Evolutionary conservation across 1,139 yeast genomes (phyloP).

Genomic region (Diutina pseudorugosa): DNA sequence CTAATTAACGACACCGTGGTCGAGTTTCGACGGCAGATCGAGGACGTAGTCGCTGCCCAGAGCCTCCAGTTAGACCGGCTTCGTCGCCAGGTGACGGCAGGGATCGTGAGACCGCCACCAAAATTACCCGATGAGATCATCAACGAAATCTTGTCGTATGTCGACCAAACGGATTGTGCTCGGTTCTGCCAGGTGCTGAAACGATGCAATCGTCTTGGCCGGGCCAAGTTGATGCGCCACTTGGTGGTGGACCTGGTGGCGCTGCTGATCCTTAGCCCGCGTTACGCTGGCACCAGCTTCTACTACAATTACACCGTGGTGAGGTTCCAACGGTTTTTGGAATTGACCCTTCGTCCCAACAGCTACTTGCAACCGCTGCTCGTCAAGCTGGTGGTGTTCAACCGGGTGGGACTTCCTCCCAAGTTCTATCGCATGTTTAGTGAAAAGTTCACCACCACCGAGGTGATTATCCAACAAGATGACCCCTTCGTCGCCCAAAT

Average conservation of each 20-base stretch:
- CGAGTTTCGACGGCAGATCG: neutral
- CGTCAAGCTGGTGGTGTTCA: neutral
- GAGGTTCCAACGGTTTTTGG: neutral
- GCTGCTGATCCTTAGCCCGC: neutral
- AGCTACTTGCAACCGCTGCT: neutral
- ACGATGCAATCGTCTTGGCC: neutral
- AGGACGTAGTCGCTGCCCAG: neutral
- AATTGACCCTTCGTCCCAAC: neutral
- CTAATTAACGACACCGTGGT: neutral
- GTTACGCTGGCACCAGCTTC: neutral
- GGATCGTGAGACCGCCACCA: neutral
- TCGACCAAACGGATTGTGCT: constrained; percentile 1
- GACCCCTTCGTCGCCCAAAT: neutral
- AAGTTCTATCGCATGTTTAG: neutral
- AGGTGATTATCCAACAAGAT: neutral
- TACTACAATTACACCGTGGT: neutral
- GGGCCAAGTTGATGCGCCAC: neutral
- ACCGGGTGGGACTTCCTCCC: neutral
- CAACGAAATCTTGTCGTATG: neutral
- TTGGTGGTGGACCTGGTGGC: constrained; percentile 1
- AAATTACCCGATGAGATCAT: neutral
- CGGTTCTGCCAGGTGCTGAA: neutral
- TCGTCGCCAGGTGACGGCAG: neutral
- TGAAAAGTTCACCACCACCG: neutral
- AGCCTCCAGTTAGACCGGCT: neutral